phyloP scores from a whole-genome alignment of 1,139 yeast genomes.

The Geotrichum phurueaensis region DNA sequence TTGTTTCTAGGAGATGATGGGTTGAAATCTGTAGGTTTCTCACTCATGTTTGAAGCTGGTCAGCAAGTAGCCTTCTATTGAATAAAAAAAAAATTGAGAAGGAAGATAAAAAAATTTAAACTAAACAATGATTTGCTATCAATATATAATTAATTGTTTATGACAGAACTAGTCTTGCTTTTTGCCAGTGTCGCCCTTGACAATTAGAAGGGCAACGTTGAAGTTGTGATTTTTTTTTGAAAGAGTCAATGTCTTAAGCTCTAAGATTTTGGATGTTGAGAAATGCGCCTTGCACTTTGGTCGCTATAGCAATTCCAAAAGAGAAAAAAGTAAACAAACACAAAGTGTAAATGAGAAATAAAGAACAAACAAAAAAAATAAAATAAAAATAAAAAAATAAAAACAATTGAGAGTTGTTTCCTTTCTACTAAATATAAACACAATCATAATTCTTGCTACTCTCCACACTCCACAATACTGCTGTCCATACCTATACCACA shows the following conservation, averaged over 20 bases:
- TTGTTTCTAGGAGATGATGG: not conserved
- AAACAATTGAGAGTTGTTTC: not conserved
- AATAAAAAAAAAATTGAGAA: no score
- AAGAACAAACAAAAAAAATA: not conserved
- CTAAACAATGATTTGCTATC: no score
- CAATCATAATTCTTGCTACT: not conserved
- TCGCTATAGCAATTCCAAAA: not conserved
- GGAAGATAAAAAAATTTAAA: no score
- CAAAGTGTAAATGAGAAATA: not conserved
- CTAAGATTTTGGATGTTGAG: not conserved
- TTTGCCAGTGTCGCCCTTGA: not conserved
- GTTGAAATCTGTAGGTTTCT: not conserved
- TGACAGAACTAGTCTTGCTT: not conserved
- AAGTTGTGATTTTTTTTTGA: not conserved
- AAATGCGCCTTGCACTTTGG: not conserved
- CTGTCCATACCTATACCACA: not conserved
- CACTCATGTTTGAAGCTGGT: not conserved
- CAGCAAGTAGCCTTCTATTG: no score
- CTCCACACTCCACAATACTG: not conserved
- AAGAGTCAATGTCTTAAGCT: not conserved
- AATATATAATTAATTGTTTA: not conserved
- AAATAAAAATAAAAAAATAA: not conserved
- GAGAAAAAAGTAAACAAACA: slow-evolving; percentile 5
- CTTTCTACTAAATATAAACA: not conserved
- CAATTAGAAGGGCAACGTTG: not conserved